Evolutionary conservation across 208 protist species (phyloP), one percentile per base, ranked within the genome.

Genomic region (Strigomonas culicis): DNA sequence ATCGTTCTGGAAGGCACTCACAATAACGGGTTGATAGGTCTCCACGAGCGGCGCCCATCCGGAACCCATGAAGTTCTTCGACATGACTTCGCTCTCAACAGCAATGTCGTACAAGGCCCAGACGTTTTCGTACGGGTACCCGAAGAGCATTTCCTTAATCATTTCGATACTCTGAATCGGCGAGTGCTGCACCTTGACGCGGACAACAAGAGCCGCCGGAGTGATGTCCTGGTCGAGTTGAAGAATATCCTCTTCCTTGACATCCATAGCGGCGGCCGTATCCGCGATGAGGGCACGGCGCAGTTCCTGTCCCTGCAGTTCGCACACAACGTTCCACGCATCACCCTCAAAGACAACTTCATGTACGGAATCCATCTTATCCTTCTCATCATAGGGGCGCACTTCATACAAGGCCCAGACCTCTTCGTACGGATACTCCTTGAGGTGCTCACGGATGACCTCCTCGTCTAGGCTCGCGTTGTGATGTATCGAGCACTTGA

Each of bases 331-430:
- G 56, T 69, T 65, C 61, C 50, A 67, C 28, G 57, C 31, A 34
- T 62, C 58, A 27, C 68, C 70, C 52, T 75, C 71, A 52, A 70
- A 73, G 49, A 57, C 71, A 13, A 72, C 19, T 31, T 78, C 2
- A 59, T 74, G 72, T 31, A 55, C 30, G 4, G 75, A 68, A 31
- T 43, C 31, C 36, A 71, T 39, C 46, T 65, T 66, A n/a, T 66
- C 62, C 30, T 63, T 46, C 56, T 43, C 27, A 39, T 69, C 65
- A 57, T 63, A 66, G 30, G 71, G 72, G 24, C 57, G 53, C 15
- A 58, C 46, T 50, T 59, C 73, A 53, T 77, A 80, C 21, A 79
- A 67, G 0, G 68, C 70, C 84, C 84, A 90, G 36, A 90, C 63
- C 39, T 72, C 74, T 56, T 77, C 68, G 70, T 80, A 86, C 3